These are phyloP conservation scores for Russula dissimulans DNA, from an alignment of 768 basidiomycete genomes.

Conservation along the genomic window DNA sequence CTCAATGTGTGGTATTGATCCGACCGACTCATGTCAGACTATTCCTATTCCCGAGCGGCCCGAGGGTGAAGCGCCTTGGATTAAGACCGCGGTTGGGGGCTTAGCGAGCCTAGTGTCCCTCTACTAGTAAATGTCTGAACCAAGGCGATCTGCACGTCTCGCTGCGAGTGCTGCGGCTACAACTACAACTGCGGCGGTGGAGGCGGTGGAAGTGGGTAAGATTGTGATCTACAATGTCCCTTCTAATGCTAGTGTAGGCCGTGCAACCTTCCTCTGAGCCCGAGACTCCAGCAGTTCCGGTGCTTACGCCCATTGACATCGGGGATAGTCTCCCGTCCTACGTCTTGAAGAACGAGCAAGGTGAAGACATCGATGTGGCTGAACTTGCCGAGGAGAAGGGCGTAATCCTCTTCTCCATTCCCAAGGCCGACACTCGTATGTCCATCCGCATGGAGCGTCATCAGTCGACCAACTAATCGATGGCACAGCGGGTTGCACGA, in stretches of 20 bases:
- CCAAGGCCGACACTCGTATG: slow-evolving; percentile 80
- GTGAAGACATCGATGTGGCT: slow-evolving; percentile 62
- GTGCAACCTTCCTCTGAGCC: background rate
- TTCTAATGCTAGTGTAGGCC: background rate
- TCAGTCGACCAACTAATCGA: background rate
- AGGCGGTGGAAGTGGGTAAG: background rate
- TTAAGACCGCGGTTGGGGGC: slow-evolving; percentile 1
- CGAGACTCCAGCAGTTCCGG: background rate
- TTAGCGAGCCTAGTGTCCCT: background rate
- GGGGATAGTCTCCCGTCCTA: slow-evolving; percentile 71
- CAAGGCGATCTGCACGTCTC: slow-evolving; percentile 19
- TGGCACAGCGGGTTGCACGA: slow-evolving; percentile 73
- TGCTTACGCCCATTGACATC: slow-evolving; percentile 40
- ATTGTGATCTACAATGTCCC: background rate
- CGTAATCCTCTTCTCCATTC: slow-evolving; percentile 73
- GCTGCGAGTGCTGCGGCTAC: slow-evolving; percentile 8
- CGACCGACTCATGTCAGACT: background rate
- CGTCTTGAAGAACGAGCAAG: slow-evolving; percentile 77
- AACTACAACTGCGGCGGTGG: background rate
- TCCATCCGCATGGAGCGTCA: slow-evolving; percentile 12
- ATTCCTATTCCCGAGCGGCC: background rate
- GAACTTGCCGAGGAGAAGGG: slow-evolving; percentile 61
- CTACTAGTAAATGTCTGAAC: slow-evolving; percentile 12
- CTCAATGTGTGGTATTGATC: background rate
- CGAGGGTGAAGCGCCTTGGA: background rate